phyloP scores from a whole-genome alignment of 306 rosid genomes.

The Quercus parvula region DNA sequence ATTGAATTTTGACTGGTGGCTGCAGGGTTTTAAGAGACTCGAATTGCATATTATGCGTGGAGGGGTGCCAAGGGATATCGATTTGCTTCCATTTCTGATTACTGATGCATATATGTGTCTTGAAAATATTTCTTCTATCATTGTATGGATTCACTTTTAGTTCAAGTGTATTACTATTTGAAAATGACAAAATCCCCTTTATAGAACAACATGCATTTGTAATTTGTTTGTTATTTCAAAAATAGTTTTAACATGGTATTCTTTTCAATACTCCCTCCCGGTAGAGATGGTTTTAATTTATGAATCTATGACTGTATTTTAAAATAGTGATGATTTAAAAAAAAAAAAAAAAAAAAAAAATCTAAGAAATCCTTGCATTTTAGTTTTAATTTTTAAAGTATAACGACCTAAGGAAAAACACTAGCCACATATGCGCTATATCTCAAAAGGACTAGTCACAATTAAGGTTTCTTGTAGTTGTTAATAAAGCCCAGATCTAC shows the following conservation, averaged over 20 bases:
- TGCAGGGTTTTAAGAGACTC: constrained; percentile 91
- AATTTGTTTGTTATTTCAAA: neutral
- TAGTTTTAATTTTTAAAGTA: too few species aligned
- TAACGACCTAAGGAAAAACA: too few species aligned
- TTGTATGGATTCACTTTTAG: neutral
- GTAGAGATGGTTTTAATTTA: neutral
- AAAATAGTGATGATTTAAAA: too few species aligned
- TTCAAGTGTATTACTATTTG: neutral
- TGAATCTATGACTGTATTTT: too few species aligned
- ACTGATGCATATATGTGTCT: constrained; percentile 26
- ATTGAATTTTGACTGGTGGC: constrained; percentile 13
- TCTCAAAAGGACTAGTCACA: too few species aligned
- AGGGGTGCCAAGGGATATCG: constrained; percentile 82
- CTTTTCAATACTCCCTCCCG: neutral
- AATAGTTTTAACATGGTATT: neutral
- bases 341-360: too few species aligned
- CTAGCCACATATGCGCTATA: too few species aligned
- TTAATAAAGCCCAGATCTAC: too few species aligned
- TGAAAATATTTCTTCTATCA: neutral
- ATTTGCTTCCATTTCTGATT: constrained; percentile 83
- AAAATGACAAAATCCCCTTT: neutral
- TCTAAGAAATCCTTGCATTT: too few species aligned
- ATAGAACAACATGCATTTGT: neutral
- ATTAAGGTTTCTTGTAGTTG: too few species aligned
- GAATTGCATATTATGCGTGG: constrained; percentile 88